Percentiles rank a stretch among this genome's conserved stretches.
Evolutionary conservation across 257 asterid genomes (phyloP).

Genomic region (Primulina huaijiensis): DNA sequence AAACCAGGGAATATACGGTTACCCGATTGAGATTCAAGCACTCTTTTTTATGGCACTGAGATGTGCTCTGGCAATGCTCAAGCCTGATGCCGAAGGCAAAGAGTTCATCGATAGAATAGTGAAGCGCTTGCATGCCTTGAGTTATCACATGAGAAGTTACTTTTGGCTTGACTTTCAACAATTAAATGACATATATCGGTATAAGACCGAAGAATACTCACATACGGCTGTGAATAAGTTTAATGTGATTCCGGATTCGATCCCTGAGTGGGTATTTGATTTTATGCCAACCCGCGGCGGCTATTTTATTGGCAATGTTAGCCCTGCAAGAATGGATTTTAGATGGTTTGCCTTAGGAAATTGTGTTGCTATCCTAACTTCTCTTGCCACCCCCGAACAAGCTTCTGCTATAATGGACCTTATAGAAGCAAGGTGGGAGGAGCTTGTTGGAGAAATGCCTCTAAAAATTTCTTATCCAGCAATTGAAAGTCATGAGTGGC

Average conservation of each 20-base stretch:
- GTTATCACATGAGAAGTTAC: conserved; percentile 73
- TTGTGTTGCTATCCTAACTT: conserved; percentile 63
- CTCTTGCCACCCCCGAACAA: conserved; percentile 69
- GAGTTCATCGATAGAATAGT: conserved; percentile 64
- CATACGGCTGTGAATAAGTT: conserved; percentile 81
- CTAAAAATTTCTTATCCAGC: conserved; percentile 66
- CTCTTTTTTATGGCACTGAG: conserved; percentile 79
- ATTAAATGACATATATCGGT: conserved; percentile 65
- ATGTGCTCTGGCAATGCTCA: conserved; percentile 55
- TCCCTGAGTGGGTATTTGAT: conserved; percentile 75
- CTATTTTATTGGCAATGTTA: conserved; percentile 68
- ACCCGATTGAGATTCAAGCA: conserved; percentile 78
- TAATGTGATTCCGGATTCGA: conserved; percentile 73
- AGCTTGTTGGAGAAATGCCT: conserved; percentile 76
- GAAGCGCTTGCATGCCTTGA: conserved; percentile 72
- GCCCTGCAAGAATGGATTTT: conserved; percentile 81
- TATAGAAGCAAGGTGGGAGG: conserved; percentile 75
- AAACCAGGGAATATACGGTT: conserved; percentile 71
- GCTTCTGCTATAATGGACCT: conserved; percentile 81
- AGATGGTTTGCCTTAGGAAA: conserved; percentile 78
- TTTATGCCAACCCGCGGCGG: conserved; percentile 77
- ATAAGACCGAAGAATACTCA: conserved; percentile 73
- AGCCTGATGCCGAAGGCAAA: conserved; percentile 60
- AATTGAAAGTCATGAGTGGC: conserved; percentile 68
- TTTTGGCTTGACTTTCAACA: conserved; percentile 81